Conservation (phyloP, 257 asterid species). For the Eustoma russellianum region DNA sequence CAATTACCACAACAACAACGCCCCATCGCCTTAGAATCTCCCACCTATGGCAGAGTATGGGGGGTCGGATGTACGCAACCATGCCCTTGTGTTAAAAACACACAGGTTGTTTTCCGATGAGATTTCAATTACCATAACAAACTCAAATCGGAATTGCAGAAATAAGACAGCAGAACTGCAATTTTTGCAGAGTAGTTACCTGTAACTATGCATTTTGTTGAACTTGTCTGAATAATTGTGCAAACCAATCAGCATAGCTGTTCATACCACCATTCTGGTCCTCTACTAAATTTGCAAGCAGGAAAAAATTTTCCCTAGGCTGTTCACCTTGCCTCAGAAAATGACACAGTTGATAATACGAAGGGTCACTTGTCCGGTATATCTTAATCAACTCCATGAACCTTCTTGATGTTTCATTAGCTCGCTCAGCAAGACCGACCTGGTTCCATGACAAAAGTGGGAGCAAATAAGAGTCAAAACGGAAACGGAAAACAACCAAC, state of each 20-base stretch:
- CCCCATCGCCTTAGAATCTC: too few relatives aligned
- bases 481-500: neutral
- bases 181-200: conserved; percentile 23
- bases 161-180: too few relatives aligned
- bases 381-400: conserved; percentile 42
- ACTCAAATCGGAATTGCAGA: too few relatives aligned
- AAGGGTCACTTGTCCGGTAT: conserved; percentile 54
- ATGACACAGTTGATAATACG: conserved; percentile 65
- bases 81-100: too few relatives aligned
- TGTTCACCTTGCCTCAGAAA: conserved; percentile 95
- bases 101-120: too few relatives aligned
- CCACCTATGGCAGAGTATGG: too few relatives aligned
- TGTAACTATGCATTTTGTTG: conserved; percentile 46
- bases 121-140: too few relatives aligned
- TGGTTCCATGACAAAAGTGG: conserved; percentile 26
- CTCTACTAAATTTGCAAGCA: conserved; percentile 71
- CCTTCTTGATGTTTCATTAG: conserved; percentile 61
- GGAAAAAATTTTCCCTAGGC: conserved; percentile 79
- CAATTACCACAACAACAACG: too few relatives aligned
- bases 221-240: conserved; percentile 61
- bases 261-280: conserved; percentile 66
- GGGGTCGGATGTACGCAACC: too few relatives aligned
- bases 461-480: conserved; percentile 10
- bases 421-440: conserved; percentile 52
- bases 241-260: conserved; percentile 87